A percentile compares a stretch with the other conserved stretches of the same genome.
phyloP scores from a whole-genome alignment of 2,329 filamentous ascomycete species.

The Colletotrichum horii region DNA sequence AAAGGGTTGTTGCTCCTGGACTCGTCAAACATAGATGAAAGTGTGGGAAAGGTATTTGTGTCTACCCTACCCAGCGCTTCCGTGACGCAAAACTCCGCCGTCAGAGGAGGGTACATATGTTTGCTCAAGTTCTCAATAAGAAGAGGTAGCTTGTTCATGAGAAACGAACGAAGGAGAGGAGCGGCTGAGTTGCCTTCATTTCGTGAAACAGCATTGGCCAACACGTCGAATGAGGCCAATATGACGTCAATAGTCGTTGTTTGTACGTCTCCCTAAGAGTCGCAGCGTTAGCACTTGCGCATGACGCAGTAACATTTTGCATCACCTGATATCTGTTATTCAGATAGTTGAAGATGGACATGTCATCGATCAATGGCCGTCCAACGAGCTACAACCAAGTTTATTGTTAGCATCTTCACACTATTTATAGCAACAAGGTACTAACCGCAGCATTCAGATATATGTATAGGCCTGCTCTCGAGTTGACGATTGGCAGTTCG shows the following conservation, averaged over 20 bases:
- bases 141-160: conserved; percentile 72
- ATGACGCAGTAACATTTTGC: not conserved
- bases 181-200: conserved; percentile 63
- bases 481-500: conserved; percentile 75
- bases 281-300: not conserved
- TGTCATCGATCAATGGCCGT: conserved; percentile 83
- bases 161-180: conserved; percentile 82
- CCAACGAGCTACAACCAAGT: conserved; percentile 72
- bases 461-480: conserved; percentile 82
- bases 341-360: conserved; percentile 77
- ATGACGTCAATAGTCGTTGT: conserved; percentile 82
- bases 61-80: conserved; percentile 82
- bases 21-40: conserved; percentile 64
- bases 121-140: conserved; percentile 56
- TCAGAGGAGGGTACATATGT: conserved; percentile 78
- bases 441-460: conserved; percentile 82
- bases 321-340: conserved; percentile 82
- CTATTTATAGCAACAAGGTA: not conserved
- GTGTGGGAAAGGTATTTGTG: conserved; percentile 73
- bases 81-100: conserved; percentile 71
- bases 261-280: conserved; percentile 72
- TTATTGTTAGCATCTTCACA: conserved; percentile 26
- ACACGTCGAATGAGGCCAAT: conserved; percentile 84
- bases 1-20: conserved; percentile 62
- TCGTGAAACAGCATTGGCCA: conserved; percentile 84